Conservation (phyloP, 352 stramenopile genomes). For the Pythium folliculosum region DNA sequence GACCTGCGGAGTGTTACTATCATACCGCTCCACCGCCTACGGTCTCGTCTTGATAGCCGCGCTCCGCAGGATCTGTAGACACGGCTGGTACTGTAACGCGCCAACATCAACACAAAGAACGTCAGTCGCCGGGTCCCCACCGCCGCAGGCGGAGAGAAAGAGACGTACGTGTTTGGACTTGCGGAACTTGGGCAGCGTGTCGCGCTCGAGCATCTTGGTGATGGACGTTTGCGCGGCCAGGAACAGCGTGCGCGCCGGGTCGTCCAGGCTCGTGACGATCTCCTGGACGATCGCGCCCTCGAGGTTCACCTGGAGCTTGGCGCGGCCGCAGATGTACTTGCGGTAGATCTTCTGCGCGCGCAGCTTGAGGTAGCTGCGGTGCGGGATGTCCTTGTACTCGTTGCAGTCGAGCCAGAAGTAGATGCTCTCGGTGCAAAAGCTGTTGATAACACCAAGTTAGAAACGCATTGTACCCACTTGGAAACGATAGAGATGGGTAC, state of each 20-base stretch:
- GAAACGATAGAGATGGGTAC: neutral
- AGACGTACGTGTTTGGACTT: slow-evolving; percentile 68
- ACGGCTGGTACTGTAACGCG: slow-evolving; percentile 24
- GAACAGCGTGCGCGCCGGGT: slow-evolving; percentile 63
- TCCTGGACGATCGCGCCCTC: slow-evolving; percentile 56
- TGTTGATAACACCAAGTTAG: slow-evolving; percentile 21
- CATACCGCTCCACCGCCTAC: too few species aligned
- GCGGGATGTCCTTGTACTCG: slow-evolving; percentile 78
- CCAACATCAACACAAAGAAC: neutral
- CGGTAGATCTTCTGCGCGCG: slow-evolving; percentile 77
- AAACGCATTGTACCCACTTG: neutral
- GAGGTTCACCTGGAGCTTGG: slow-evolving; percentile 76
- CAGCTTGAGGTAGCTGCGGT: slow-evolving; percentile 74
- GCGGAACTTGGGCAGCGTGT: slow-evolving; percentile 74
- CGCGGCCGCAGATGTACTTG: slow-evolving; percentile 69
- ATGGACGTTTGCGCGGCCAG: slow-evolving; percentile 60
- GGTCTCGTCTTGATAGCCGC: slow-evolving; percentile 10
- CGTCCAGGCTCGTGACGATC: slow-evolving; percentile 55
- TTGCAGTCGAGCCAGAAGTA: slow-evolving; percentile 87
- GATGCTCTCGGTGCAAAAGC: slow-evolving; percentile 79
- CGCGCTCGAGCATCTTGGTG: slow-evolving; percentile 75
- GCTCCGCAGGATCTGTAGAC: slow-evolving; percentile 21
- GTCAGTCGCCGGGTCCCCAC: neutral
- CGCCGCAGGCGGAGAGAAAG: neutral
- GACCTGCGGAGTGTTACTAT: too few species aligned